Evolutionary conservation across 257 asterid species (phyloP).

Genomic region (Capsicum pubescens): DNA sequence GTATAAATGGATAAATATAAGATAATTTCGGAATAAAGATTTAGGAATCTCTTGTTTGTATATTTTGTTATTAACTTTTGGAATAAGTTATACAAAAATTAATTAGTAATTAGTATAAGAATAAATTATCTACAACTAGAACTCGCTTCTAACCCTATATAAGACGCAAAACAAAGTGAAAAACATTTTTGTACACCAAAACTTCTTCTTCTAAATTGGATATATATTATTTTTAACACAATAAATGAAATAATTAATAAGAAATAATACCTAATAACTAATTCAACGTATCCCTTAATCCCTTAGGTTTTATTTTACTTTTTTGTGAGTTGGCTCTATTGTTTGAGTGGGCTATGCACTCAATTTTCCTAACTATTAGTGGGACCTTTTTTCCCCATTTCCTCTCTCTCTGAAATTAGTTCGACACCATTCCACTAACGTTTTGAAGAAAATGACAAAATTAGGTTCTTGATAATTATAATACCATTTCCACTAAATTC

Average conservation of each 20-base stretch:
- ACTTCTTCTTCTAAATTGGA: no score
- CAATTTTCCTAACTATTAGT: constrained; percentile 5
- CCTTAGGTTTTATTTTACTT: neutral
- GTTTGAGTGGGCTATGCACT: constrained; percentile 27
- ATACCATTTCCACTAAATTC: neutral
- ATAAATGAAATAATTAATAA: neutral
- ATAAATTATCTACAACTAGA: no score
- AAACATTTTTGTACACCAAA: no score
- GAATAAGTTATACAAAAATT: no score
- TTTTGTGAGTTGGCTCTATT: neutral
- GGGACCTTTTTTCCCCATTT: constrained; percentile 24
- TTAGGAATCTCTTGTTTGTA: no score
- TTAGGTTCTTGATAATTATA: constrained; percentile 27
- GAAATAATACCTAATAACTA: neutral
- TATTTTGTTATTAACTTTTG: no score
- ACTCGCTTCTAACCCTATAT: no score
- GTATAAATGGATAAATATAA: no score
- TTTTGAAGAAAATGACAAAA: constrained; percentile 6
- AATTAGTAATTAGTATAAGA: no score
- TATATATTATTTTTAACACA: no score
- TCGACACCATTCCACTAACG: constrained; percentile 18
- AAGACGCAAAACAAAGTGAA: no score
- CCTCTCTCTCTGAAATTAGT: neutral
- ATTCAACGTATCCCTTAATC: neutral
- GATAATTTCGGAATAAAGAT: no score